Evolutionary conservation across 305 asterid species (phyloP), one percentile per base, ranked within the genome.

Genomic region (Fraxinus ornus): DNA sequence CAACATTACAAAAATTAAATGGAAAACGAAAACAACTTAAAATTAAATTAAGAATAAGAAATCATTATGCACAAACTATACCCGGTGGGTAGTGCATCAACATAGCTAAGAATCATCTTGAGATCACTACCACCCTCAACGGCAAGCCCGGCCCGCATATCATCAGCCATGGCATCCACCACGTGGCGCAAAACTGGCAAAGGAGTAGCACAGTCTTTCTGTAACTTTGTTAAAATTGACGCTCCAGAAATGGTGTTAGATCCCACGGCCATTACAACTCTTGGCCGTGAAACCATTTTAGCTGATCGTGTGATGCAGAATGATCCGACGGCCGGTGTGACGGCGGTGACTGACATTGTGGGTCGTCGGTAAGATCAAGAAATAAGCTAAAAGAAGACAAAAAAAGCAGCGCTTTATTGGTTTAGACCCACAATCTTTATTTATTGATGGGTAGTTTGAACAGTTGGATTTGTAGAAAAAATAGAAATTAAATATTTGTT

Each of bases 31-130:
- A 17, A 60, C 6, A 12, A n/a, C 75, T 36, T 10, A 30, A 32
- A 24, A 26, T 8, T 9, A 60, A 78, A 21, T 7, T 12, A 10
- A 78, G 66, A 36, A 19, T 0, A 24, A 5, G 15, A 72, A 3
- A 19, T 37, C 39, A 35, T 26, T 52, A 13, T 33, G 49, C 75
- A 64, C 32, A 9, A 21, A 64, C 33, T 21, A 4, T 88, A 93
- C 98, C 98, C 97, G 4, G 98, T 86, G 7, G 98, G 97, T 52
- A 92, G 87, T n/a, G 89, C 75, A 72, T 93, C 93, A 70, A 92
- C 97, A 75, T 89, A 92, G 88, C 97, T 92, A 21, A 90, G 94
- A 44, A 93, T 91, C 97, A 93, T 93, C 87, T 92, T 91, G 47
- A 93, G 97, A 88, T 92, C 97, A 75, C 93, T 86, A 77, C 89